Conservation (phyloP, 2,329 filamentous ascomycete species). For the Diplodia seriata region DNA sequence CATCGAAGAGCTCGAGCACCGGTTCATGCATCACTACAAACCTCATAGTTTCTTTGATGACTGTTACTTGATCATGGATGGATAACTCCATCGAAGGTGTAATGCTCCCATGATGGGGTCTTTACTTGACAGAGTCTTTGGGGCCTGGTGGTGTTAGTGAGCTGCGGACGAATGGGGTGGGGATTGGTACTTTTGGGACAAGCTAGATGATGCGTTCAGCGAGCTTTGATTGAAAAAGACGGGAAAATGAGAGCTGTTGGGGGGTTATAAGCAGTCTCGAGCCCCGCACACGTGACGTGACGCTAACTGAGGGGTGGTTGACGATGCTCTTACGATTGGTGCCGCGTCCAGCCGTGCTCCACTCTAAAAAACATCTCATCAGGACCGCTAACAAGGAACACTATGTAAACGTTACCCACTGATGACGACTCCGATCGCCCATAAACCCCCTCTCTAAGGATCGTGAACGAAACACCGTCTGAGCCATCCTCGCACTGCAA, state of each 20-base stretch:
- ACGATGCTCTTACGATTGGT: slow-evolving; percentile 17
- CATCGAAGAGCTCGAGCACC: slow-evolving; percentile 46
- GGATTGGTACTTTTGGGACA: slow-evolving; percentile 10
- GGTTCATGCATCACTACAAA: slow-evolving; percentile 47
- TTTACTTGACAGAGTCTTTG: slow-evolving; percentile 21
- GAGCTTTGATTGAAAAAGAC: background rate
- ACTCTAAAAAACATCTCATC: slow-evolving; percentile 14
- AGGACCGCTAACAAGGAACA: background rate
- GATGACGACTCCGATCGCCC: slow-evolving; percentile 2
- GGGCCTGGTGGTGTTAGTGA: slow-evolving; percentile 14
- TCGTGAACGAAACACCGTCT: background rate
- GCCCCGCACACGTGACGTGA: slow-evolving; percentile 32
- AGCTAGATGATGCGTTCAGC: background rate
- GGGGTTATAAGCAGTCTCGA: slow-evolving; percentile 17
- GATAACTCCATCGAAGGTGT: slow-evolving; percentile 30
- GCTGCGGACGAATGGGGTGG: background rate
- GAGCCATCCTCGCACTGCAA: background rate
- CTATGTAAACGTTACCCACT: background rate
- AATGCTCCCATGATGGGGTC: slow-evolving; percentile 29
- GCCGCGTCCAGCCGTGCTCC: slow-evolving; percentile 2
- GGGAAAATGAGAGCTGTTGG: background rate
- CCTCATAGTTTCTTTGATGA: slow-evolving; percentile 28
- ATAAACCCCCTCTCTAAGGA: background rate
- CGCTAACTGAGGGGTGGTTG: slow-evolving; percentile 27
- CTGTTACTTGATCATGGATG: slow-evolving; percentile 28